A percentile compares a stretch with the other conserved stretches of the same genome.
These are phyloP conservation scores for Piloderma croceum DNA, from an alignment of 768 basidiomycete species.

Conservation along the genomic window DNA sequence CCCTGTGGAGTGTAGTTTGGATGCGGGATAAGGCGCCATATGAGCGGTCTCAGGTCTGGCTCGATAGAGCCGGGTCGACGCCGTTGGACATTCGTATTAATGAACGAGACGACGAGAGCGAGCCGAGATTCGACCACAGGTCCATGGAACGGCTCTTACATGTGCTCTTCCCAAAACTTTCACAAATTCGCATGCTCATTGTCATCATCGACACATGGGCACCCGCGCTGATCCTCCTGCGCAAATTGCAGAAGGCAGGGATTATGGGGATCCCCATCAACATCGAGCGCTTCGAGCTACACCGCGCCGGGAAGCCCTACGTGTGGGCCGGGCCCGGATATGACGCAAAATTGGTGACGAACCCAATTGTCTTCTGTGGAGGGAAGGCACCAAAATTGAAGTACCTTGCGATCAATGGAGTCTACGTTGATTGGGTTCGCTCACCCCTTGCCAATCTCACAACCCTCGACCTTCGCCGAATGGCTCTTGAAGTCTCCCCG, in stretches of 20 bases:
- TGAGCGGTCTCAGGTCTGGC: conserved; percentile 48
- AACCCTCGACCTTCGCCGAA: conserved; percentile 58
- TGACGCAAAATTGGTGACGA: conserved; percentile 22
- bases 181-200: conserved; percentile 55
- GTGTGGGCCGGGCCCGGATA: conserved; percentile 40
- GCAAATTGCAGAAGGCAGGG: conserved; percentile 31
- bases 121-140: conserved; percentile 31
- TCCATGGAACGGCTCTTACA: conserved; percentile 47
- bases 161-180: conserved; percentile 44
- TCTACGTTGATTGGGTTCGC: conserved; percentile 55
- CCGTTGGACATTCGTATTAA: conserved; percentile 60
- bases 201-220: conserved; percentile 54
- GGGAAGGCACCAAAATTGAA: conserved; percentile 39
- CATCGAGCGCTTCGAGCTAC: conserved; percentile 62
- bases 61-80: conserved; percentile 50
- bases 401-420: conserved; percentile 50
- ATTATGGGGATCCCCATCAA: conserved; percentile 30
- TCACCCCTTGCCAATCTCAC: conserved; percentile 49
- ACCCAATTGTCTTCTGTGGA: conserved; percentile 47
- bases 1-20: conserved; percentile 63
- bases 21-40: conserved; percentile 50
- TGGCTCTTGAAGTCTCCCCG: conserved; percentile 50
- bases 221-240: conserved; percentile 44
- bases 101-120: conserved; percentile 27
- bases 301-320: conserved; percentile 47